phyloP scores from a whole-genome alignment of 768 basidiomycete genomes.

The Porphyrellus cyaneotinctus region DNA sequence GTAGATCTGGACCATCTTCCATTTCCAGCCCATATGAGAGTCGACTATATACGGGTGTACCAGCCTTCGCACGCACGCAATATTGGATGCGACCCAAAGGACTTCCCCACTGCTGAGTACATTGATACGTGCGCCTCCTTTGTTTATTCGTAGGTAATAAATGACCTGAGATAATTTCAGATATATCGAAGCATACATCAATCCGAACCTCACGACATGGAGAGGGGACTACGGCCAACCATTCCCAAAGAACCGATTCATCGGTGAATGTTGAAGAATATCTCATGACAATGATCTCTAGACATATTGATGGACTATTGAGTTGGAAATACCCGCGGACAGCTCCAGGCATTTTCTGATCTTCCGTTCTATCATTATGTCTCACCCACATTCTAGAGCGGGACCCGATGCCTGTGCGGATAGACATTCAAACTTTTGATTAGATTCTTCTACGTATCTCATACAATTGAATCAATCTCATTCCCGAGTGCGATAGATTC shows the following conservation, averaged over 20 bases:
- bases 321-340: neutral
- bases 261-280: constrained; percentile 37
- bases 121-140: constrained; percentile 49
- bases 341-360: too few species aligned
- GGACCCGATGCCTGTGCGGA: neutral
- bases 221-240: constrained; percentile 40
- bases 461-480: neutral
- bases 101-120: constrained; percentile 68
- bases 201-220: constrained; percentile 48
- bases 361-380: neutral
- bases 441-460: neutral
- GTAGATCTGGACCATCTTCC: constrained; percentile 51
- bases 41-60: constrained; percentile 69
- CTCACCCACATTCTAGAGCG: neutral
- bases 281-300: neutral
- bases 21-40: constrained; percentile 46
- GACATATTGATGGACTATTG: neutral
- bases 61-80: constrained; percentile 59
- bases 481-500: neutral
- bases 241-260: constrained; percentile 49
- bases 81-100: constrained; percentile 66
- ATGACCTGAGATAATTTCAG: constrained; percentile 28
- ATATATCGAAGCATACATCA: constrained; percentile 66
- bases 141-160: neutral
- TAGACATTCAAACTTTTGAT: neutral